These are phyloP conservation scores for Dorcoceras hygrometricum DNA, from an alignment of 257 asterid species.

Conservation along the genomic window DNA sequence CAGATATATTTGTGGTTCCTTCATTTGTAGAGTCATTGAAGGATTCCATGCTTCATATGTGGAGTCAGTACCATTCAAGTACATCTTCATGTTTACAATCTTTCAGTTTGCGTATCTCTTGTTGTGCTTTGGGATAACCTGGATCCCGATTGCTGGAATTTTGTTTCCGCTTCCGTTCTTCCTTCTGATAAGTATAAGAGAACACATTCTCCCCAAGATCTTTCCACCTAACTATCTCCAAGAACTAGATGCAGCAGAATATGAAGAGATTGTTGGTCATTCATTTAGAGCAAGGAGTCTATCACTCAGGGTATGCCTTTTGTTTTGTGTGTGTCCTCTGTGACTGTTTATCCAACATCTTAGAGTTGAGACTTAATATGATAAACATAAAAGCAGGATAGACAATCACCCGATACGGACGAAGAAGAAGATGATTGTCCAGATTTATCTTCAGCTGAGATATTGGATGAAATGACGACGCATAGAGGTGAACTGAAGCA, in stretches of 20 bases:
- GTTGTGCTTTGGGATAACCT: constrained; percentile 53
- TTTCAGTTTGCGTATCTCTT: constrained; percentile 45
- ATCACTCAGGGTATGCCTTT: constrained; percentile 35
- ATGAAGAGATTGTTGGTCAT: constrained; percentile 48
- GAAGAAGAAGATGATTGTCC: constrained; percentile 31
- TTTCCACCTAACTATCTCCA: constrained; percentile 34
- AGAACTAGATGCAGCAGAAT: constrained; percentile 65
- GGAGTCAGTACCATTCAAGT: constrained; percentile 52
- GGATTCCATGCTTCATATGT: constrained; percentile 51
- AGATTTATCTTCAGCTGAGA: constrained; percentile 43
- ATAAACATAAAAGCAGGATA: constrained; percentile 31
- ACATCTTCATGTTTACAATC: constrained; percentile 44
- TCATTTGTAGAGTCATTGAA: constrained; percentile 41
- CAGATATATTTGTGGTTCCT: neutral
- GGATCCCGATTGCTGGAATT: constrained; percentile 68
- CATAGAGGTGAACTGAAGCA: constrained; percentile 56
- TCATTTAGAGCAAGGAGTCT: constrained; percentile 39
- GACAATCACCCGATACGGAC: constrained; percentile 18
- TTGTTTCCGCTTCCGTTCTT: constrained; percentile 61
- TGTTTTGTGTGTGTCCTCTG: neutral
- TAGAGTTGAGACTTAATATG: neutral
- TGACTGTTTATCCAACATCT: neutral
- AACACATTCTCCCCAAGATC: constrained; percentile 49
- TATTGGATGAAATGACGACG: constrained; percentile 56
- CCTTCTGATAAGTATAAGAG: constrained; percentile 49